Conservation (phyloP, 805 yeast genomes). For the Pichia occidentalis region DNA sequence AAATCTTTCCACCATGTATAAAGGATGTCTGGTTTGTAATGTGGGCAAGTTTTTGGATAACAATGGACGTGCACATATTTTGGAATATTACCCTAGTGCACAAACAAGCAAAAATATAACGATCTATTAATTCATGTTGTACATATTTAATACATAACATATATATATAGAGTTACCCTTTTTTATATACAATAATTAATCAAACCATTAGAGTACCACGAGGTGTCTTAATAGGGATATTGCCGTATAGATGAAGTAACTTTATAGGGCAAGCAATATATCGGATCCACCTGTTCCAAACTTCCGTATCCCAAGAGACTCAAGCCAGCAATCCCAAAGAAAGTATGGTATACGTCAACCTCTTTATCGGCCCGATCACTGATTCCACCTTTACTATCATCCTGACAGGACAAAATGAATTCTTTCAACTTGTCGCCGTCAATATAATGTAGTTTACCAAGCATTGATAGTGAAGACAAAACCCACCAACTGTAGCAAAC, state of each 20-base stretch:
- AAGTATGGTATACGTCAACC: constrained; percentile 89
- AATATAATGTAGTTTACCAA: constrained; percentile 71
- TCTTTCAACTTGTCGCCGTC: constrained; percentile 50
- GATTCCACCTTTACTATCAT: constrained; percentile 74
- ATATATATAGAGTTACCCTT: no score
- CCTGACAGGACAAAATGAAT: constrained; percentile 77
- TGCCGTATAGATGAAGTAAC: constrained; percentile 32
- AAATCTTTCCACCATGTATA: constrained; percentile 65
- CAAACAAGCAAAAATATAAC: constrained; percentile 47
- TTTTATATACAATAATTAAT: no score
- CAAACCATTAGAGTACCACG: no score
- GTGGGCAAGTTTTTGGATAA: constrained; percentile 47
- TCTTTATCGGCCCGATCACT: constrained; percentile 89
- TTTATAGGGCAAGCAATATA: constrained; percentile 72
- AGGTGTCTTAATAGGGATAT: constrained; percentile 24
- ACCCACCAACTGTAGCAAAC: constrained; percentile 99
- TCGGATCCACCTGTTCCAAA: constrained; percentile 69
- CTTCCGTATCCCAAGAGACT: constrained; percentile 61
- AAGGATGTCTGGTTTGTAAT: constrained; percentile 76
- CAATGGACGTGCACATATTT: constrained; percentile 50
- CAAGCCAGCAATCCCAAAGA: constrained; percentile 84
- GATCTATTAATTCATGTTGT: constrained; percentile 26
- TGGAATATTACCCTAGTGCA: constrained; percentile 63
- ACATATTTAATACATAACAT: no score
- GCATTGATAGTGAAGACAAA: constrained; percentile 61